Conservation (phyloP, 148 eudicot species). For the Selenicereus undatus region DNA sequence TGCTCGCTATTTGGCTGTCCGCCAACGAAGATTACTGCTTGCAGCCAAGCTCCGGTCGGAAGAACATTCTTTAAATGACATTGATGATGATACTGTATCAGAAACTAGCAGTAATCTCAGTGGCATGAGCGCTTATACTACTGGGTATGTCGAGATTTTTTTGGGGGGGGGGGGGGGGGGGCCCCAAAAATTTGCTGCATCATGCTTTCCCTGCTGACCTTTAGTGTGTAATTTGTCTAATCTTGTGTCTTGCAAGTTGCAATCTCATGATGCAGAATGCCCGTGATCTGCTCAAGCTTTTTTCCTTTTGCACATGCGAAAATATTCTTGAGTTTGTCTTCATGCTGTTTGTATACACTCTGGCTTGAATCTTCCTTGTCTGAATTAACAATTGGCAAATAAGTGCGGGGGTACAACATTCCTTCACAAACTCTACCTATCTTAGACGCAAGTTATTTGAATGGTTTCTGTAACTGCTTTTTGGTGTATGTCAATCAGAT, state of each 20-base stretch:
- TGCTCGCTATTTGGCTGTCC: slow-evolving; percentile 86
- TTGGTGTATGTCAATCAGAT: neutral
- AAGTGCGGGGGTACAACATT: neutral
- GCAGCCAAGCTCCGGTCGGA: slow-evolving; percentile 81
- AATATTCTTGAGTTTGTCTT: neutral
- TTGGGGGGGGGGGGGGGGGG: neutral
- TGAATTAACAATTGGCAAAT: neutral
- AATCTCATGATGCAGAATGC: neutral
- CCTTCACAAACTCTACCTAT: neutral
- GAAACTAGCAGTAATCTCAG: slow-evolving; percentile 96
- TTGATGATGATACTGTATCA: slow-evolving; percentile 81
- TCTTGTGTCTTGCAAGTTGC: neutral
- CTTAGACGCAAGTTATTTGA: neutral
- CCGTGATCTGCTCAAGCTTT: neutral
- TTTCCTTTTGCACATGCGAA: neutral
- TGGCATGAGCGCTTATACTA: slow-evolving; percentile 99
- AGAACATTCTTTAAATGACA: slow-evolving; percentile 51
- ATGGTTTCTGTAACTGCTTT: neutral
- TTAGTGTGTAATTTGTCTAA: neutral
- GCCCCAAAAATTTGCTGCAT: slow-evolving; percentile 4
- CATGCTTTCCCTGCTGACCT: slow-evolving; percentile 16
- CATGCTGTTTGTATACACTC: neutral
- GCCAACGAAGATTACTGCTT: slow-evolving; percentile 86
- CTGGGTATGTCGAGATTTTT: slow-evolving; percentile 51
- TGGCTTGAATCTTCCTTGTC: neutral